A percentile compares a stretch with the other conserved stretches of the same genome.
These are phyloP conservation scores for Cicer chorassanicum DNA, from an alignment of 306 rosid genomes.

Conservation along the genomic window DNA sequence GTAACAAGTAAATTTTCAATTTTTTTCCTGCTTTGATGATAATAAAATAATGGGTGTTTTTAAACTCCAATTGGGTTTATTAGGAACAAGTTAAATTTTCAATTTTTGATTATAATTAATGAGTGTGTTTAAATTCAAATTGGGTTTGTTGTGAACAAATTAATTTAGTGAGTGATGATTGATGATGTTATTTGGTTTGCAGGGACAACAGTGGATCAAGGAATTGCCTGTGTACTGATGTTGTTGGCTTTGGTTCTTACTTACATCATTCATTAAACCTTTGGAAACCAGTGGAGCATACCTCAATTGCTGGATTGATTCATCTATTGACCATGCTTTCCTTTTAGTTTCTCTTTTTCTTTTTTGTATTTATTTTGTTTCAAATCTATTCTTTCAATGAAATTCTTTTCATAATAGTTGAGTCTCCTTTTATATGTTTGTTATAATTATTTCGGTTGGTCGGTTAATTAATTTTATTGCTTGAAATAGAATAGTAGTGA, in stretches of 20 bases:
- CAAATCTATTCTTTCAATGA: slow-evolving; percentile 47
- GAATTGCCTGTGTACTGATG: slow-evolving; percentile 56
- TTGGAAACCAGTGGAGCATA: slow-evolving; percentile 18
- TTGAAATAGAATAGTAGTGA: not conserved
- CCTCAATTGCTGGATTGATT: slow-evolving; percentile 20
- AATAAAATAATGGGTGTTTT: not conserved
- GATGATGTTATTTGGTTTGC: slow-evolving; percentile 36
- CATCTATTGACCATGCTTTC: slow-evolving; percentile 35
- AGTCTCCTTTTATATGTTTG: not conserved
- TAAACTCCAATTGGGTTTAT: not conserved
- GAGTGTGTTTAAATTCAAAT: not conserved
- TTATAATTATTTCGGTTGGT: not conserved
- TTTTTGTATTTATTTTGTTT: slow-evolving; percentile 38
- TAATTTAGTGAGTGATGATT: not conserved
- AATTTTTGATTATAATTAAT: not conserved
- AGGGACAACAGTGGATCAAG: slow-evolving; percentile 58
- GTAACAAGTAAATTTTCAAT: not conserved
- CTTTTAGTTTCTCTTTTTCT: not conserved
- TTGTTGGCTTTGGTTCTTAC: slow-evolving; percentile 58
- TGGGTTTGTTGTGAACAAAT: slow-evolving; percentile 23
- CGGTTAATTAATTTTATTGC: not conserved
- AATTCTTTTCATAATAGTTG: slow-evolving; percentile 41
- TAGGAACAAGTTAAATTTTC: not conserved
- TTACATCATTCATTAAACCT: slow-evolving; percentile 61
- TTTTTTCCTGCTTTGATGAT: not conserved